A percentile compares a stretch with the other conserved stretches of the same genome.
Evolutionary conservation across 139 green algal species (phyloP).

Genomic region (Tetratostichococcus sp.): DNA sequence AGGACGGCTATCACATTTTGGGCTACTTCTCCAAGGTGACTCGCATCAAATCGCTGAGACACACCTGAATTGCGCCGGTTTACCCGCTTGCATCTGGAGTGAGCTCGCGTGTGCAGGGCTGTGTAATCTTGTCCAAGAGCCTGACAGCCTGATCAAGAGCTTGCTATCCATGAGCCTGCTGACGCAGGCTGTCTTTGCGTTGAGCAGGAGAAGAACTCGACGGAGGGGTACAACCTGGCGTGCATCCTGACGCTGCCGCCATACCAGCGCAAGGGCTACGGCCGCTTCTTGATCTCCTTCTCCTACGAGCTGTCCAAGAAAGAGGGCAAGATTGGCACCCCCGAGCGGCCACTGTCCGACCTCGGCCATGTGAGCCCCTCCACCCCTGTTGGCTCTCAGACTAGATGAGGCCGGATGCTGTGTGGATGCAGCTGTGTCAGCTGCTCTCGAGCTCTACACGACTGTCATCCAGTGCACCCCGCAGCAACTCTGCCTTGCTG

Average conservation of each 20-base stretch:
- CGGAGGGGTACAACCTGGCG: slow-evolving; percentile 96
- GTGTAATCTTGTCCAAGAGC: no score
- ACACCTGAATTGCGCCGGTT: slow-evolving; percentile 6
- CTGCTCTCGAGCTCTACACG: no score
- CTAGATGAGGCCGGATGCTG: no score
- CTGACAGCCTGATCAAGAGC: slow-evolving; percentile 10
- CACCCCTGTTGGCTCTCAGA: no score
- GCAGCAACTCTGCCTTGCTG: no score
- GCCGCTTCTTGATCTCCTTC: slow-evolving; percentile 96
- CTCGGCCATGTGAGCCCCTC: slow-evolving; percentile 68
- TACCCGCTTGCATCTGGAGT: no score
- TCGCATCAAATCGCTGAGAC: slow-evolving; percentile 36
- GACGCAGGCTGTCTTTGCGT: no score
- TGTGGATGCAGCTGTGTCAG: no score
- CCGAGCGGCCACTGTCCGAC: slow-evolving; percentile 95
- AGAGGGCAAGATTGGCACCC: slow-evolving; percentile 87
- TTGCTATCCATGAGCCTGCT: neutral
- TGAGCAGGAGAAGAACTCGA: slow-evolving; percentile 75
- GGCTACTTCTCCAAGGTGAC: slow-evolving; percentile 84
- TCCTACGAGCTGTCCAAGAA: slow-evolving; percentile 97
- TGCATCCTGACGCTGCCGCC: slow-evolving; percentile 97
- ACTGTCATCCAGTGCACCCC: no score
- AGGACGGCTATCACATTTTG: slow-evolving; percentile 88
- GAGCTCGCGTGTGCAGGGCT: no score
- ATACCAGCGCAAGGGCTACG: slow-evolving; percentile 98